Base-by-base conservation (phyloP, 495 filamentous ascomycete species). In the Daldinia bambusicola region DNA sequence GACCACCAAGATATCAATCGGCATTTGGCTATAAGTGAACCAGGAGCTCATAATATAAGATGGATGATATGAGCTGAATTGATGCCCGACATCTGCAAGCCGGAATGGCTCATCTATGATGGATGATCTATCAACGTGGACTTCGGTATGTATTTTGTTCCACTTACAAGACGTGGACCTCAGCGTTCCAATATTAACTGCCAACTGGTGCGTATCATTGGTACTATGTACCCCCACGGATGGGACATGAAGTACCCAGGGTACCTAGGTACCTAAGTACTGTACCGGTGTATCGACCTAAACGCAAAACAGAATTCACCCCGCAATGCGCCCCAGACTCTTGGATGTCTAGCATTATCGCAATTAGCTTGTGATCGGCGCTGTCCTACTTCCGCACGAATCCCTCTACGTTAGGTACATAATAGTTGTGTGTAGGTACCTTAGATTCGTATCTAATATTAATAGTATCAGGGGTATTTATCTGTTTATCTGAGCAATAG, bases 281-380 rank as follows among this genome's bases (percentile, higher is more conserved):
- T n/a, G n/a, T n/a, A n/a, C n/a, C n/a, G n/a, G n/a, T n/a, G n/a
- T n/a, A n/a, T n/a, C 26, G 26, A 26, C 1, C 26, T 26, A 26
- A 26, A 26, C 34, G 34, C 34, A 36, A 64, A 59, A 55, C 51
- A 64, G 56, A 56, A 70, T 55, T 41, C 53, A 57, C 70, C 70
- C 65, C 70, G 56, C 65, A 61, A 72, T 68, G 65, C 59, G 57
- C 70, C 70, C 70, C 70, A 60, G 70, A 72, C 70, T 72, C 60
- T 26, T 63, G 36, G 61, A 34, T 40, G 53, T 72, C 43, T 67
- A 37, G 34, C 58, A 51, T 52, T 22, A 22, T 62, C 63, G n/a
- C 20, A 55, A 59, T 59, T 58, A 51, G 64, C 45, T 58, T 64
- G 61, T 72, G 69, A 72, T 72, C 69, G 50, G 48, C 69, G 16